Evolutionary conservation across 108 stramenopile species (phyloP).

Genomic region (Schizochytrium sp.): DNA sequence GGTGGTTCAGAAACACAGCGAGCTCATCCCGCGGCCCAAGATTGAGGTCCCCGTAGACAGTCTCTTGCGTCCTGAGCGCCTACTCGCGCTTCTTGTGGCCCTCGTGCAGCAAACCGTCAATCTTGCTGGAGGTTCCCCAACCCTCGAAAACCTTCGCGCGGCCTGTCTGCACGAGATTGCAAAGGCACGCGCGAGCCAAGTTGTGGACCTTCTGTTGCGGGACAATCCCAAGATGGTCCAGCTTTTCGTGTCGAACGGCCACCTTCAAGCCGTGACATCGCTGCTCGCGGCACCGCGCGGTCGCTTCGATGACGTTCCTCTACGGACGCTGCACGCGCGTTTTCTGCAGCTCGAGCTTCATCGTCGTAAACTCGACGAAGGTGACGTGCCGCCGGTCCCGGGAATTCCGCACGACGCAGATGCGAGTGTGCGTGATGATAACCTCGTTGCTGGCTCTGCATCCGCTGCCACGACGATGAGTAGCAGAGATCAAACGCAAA

Average conservation of each 20-base stretch:
- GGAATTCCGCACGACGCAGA: not conserved
- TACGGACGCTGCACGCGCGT: not conserved
- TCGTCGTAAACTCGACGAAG: not conserved
- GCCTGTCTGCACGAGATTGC: not conserved
- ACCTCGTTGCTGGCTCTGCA: too few relatives aligned
- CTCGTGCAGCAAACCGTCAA: not conserved
- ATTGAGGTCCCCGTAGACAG: not conserved
- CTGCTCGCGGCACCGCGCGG: not conserved
- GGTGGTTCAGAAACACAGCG: not conserved
- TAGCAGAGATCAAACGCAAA: too few relatives aligned
- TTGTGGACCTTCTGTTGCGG: not conserved
- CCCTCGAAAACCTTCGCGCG: not conserved
- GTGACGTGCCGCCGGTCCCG: not conserved
- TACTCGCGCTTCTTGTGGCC: not conserved
- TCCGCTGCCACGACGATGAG: too few relatives aligned
- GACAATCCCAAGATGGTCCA: slow-evolving; percentile 11
- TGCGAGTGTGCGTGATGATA: too few relatives aligned
- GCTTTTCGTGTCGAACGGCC: slow-evolving; percentile 8
- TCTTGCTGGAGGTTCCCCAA: not conserved
- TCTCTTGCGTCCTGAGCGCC: not conserved
- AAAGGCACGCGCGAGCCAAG: slow-evolving; percentile 2
- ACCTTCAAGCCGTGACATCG: not conserved
- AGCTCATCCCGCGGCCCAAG: not conserved
- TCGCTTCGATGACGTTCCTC: not conserved
- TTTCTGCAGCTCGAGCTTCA: not conserved